phyloP scores from a whole-genome alignment of 371 early-diverging fungal genomes.

The Mortierella sp. region DNA sequence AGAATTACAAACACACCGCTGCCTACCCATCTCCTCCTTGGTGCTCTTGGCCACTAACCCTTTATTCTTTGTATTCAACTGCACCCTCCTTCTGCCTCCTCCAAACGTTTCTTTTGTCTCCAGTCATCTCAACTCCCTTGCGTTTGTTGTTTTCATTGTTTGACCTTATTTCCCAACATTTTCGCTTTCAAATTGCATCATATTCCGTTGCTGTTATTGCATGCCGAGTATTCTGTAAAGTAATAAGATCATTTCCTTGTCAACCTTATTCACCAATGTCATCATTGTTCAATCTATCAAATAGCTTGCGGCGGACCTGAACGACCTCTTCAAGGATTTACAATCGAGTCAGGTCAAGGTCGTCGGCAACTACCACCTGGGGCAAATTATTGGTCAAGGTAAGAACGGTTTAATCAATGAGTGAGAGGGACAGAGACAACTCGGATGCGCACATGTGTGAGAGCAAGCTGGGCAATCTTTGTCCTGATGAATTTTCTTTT shows the following conservation, averaged over 20 bases:
- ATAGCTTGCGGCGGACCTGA: slow-evolving; percentile 64
- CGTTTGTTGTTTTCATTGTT: slow-evolving; percentile 15
- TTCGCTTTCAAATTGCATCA: not conserved
- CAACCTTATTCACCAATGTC: not conserved
- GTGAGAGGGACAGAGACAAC: too few relatives aligned
- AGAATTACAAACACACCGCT: slow-evolving; percentile 39
- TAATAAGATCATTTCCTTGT: too few relatives aligned
- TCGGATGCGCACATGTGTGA: too few relatives aligned
- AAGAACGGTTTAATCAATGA: too few relatives aligned
- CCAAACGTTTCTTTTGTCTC: slow-evolving; percentile 6
- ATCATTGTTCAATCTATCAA: not conserved
- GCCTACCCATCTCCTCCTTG: slow-evolving; percentile 5
- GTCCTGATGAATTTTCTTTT: not conserved
- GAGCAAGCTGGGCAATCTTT: not conserved
- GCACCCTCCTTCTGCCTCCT: not conserved
- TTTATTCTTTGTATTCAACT: not conserved
- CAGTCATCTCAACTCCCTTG: not conserved
- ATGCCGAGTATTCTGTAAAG: too few relatives aligned
- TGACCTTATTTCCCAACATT: not conserved
- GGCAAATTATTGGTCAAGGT: slow-evolving; percentile 60
- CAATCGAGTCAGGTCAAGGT: slow-evolving; percentile 59
- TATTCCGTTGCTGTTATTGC: not conserved
- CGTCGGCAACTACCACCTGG: slow-evolving; percentile 64
- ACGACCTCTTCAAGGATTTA: slow-evolving; percentile 63
- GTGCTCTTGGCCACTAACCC: not conserved